Evolutionary conservation across 768 basidiomycete genomes (phyloP).

Genomic region (Tricholoma furcatifolium): DNA sequence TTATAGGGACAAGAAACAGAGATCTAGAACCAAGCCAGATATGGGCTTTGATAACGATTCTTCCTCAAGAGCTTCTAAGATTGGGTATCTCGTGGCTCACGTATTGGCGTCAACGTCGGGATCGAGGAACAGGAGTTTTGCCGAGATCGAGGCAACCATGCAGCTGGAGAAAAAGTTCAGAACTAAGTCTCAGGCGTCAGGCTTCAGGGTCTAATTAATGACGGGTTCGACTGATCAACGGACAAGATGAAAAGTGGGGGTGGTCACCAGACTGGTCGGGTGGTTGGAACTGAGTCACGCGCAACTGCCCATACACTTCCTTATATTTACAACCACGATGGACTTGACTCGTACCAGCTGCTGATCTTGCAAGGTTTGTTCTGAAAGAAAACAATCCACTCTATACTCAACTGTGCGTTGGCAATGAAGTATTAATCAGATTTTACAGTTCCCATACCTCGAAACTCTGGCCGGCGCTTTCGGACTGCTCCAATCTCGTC

Average conservation of each 20-base stretch:
- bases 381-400: not conserved
- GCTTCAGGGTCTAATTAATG: not conserved
- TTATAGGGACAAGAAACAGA: constrained; percentile 7
- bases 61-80: constrained; percentile 11
- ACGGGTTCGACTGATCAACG: not conserved
- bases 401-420: no score
- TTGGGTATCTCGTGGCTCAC: constrained; percentile 15
- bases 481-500: no score
- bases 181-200: no score
- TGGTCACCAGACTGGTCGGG: not conserved
- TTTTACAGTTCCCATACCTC: no score
- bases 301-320: no score
- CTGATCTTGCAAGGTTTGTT: not conserved
- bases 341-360: not conserved
- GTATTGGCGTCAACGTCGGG: constrained; percentile 8
- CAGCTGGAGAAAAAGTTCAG: constrained; percentile 7
- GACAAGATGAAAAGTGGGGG: not conserved
- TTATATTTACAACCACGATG: no score
- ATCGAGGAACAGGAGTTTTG: constrained; percentile 13
- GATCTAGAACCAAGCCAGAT: constrained; percentile 12
- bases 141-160: constrained; percentile 5
- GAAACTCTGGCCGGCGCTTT: no score
- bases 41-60: constrained; percentile 6
- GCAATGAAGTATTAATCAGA: no score
- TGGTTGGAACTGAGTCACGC: no score